A percentile compares a stretch with the other conserved stretches of the same genome.
Evolutionary conservation across 257 asterid species (phyloP).

Genomic region (Ehretia macrophylla): DNA sequence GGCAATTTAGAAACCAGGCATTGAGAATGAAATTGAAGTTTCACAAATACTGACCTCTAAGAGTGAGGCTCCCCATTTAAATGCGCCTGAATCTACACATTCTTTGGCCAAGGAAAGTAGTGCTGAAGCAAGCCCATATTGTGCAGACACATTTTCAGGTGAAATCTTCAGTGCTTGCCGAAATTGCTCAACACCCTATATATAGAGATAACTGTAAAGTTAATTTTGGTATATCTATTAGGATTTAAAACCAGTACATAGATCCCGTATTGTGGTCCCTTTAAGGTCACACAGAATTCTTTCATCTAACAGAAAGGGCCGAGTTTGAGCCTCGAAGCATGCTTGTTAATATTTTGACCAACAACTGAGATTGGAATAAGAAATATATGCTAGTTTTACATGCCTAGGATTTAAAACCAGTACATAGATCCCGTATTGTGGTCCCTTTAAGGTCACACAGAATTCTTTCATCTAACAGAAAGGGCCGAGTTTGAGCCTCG

Average conservation of each 20-base stretch:
- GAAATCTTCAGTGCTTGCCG: constrained; percentile 64
- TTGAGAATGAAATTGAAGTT: background rate
- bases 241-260: background rate
- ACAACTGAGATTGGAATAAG: no score
- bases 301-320: no score
- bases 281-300: background rate
- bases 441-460: background rate
- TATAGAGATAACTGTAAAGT: constrained; percentile 10
- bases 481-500: no score
- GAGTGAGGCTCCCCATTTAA: constrained; percentile 83
- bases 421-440: background rate
- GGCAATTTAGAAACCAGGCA: background rate
- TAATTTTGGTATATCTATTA: background rate
- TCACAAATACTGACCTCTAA: constrained; percentile 61
- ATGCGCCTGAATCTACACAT: constrained; percentile 70
- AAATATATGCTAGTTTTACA: no score
- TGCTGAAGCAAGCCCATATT: constrained; percentile 88
- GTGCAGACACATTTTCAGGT: constrained; percentile 67
- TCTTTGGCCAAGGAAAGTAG: constrained; percentile 87
- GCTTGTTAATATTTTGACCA: no score
- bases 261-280: background rate
- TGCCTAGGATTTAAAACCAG: background rate
- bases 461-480: no score
- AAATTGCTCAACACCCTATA: constrained; percentile 82
- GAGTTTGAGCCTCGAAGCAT: no score